Base-by-base conservation (phyloP, 768 basidiomycete genomes). In the Dioszegia crocea region DNA sequence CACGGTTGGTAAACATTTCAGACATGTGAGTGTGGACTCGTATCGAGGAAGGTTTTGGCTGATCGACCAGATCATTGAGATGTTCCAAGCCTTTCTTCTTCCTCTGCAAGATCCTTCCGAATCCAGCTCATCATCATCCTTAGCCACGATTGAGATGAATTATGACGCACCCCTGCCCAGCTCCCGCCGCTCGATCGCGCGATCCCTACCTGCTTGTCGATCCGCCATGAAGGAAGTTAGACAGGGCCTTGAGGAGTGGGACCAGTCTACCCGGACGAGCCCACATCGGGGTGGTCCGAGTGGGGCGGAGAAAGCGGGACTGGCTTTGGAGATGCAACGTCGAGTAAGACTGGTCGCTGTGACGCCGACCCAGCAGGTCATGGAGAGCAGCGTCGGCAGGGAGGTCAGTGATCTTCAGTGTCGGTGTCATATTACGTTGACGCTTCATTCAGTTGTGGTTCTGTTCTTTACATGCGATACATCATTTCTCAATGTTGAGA, bases 401-500 rank as follows among this genome's bases (percentile, higher is more conserved):
- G 71, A 73, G 60, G 71, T 73, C 31, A 61, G 59, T 56, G 14
- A 10, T 27, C 52, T 56, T 21, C 5, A 14, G 4, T 9, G 24
- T 12, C 21, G 24, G n/a, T 6, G 21, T 24, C 19, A n/a, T 5
- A 51, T 23, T 11, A n/a, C 24, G 14, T 33, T 30, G 10, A 23
- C n/a, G 8, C 45, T 23, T 11, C 5, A 27, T 38, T 27, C 47
- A 73, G 71, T 60, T 73, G 10, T 73, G 71, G 71, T 73, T 70
- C 54, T 64, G 63, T 53, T 62, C 68, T n/a, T 40, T 70, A 12
- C 71, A 73, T 46, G 71, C 71, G 6, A 73, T 73, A 9, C 71
- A 73, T 43, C 71, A 73, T 44, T 73, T 70, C 54, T 68, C 68
- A n/a, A 73, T 73, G 71, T 47, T 73, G 19, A 40, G 71, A 23